These are phyloP conservation scores for Cladosporium sp. DNA, from an alignment of 2,329 filamentous ascomycete genomes.

Conservation along the genomic window DNA sequence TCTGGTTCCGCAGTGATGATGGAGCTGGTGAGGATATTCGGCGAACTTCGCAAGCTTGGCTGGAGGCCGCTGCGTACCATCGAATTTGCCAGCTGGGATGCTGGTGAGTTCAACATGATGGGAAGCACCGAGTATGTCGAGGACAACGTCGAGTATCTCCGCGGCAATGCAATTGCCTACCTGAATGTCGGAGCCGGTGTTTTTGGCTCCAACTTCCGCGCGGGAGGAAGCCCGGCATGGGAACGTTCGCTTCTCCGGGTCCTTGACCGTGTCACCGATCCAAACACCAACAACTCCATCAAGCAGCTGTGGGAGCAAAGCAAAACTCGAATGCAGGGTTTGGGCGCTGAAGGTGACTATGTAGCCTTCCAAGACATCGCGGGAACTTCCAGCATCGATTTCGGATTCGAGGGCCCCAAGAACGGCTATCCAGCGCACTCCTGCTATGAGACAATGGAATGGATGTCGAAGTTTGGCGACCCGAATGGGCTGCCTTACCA, in stretches of 20 bases:
- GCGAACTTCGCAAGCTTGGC: conserved; percentile 65
- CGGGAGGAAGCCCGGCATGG: conserved; percentile 75
- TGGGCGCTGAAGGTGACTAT: conserved; percentile 75
- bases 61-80: conserved; percentile 94
- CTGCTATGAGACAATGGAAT: conserved; percentile 84
- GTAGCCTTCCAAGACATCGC: conserved; percentile 88
- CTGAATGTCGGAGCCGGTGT: conserved; percentile 86
- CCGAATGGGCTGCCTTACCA: conserved; percentile 69
- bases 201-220: conserved; percentile 66
- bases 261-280: conserved; percentile 68
- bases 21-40: conserved; percentile 80
- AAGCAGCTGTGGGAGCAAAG: conserved; percentile 68
- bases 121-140: conserved; percentile 95
- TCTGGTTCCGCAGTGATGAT: conserved; percentile 87
- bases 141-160: conserved; percentile 66
- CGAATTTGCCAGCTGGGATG: conserved; percentile 96
- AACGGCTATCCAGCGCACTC: conserved; percentile 64
- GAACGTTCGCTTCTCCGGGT: conserved; percentile 64
- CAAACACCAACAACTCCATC: conserved; percentile 58
- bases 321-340: conserved; percentile 55
- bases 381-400: conserved; percentile 79
- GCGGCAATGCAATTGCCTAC: conserved; percentile 73
- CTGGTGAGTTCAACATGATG: conserved; percentile 83
- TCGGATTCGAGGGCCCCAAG: conserved; percentile 63
- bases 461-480: conserved; percentile 75